Evolutionary conservation across 257 asterid species (phyloP).

Genomic region (Solanum verrucosum): DNA sequence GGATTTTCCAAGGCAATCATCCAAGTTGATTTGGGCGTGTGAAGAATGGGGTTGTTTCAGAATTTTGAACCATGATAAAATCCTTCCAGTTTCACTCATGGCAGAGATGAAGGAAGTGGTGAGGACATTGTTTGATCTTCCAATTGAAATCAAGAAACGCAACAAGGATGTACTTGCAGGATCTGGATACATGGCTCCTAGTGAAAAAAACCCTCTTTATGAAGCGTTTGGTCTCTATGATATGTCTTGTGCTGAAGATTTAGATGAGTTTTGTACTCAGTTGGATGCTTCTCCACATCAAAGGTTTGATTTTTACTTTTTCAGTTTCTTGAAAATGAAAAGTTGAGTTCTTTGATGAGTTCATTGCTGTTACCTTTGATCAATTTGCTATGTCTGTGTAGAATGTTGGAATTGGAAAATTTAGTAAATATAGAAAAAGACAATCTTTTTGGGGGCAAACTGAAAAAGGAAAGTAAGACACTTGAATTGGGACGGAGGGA

Average conservation of each 20-base stretch:
- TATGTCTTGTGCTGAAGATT: slow-evolving; percentile 25
- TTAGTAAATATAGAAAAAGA: too few species aligned
- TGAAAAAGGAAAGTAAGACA: too few species aligned
- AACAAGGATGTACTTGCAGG: slow-evolving; percentile 38
- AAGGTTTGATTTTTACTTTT: slow-evolving; percentile 21
- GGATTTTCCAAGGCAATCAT: slow-evolving; percentile 18
- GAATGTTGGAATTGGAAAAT: neutral
- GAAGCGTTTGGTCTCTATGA: slow-evolving; percentile 67
- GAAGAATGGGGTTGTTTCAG: slow-evolving; percentile 42
- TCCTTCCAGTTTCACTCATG: slow-evolving; percentile 32
- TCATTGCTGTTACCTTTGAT: neutral
- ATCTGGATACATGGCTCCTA: slow-evolving; percentile 60
- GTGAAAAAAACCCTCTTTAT: slow-evolving; percentile 40
- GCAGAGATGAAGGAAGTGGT: slow-evolving; percentile 39
- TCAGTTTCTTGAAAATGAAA: neutral
- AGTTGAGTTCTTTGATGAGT: neutral
- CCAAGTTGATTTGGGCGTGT: slow-evolving; percentile 18
- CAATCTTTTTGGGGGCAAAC: too few species aligned
- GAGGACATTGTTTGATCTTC: slow-evolving; percentile 41
- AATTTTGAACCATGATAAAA: slow-evolving; percentile 9
- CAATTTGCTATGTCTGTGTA: neutral
- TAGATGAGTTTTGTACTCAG: slow-evolving; percentile 34
- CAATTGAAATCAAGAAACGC: slow-evolving; percentile 34
- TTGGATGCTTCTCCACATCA: slow-evolving; percentile 40
- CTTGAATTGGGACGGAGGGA: too few species aligned